Evolutionary conservation across 768 basidiomycete species (phyloP).

Genomic region (Suillus placidus): DNA sequence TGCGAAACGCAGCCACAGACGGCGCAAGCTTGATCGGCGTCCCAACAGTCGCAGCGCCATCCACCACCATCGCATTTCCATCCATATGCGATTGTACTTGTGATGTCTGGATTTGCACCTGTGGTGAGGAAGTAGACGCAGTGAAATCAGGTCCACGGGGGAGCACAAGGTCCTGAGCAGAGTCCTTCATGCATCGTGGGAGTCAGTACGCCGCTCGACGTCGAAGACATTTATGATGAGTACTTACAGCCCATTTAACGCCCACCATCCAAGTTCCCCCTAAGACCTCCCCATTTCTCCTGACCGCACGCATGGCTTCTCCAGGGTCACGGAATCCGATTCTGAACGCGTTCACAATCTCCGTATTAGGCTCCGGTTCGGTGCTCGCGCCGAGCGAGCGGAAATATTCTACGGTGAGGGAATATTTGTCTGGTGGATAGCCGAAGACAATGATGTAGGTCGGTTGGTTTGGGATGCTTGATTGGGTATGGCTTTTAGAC

Average conservation of each 20-base stretch:
- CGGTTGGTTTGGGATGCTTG: conserved; percentile 41
- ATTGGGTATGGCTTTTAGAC: conserved; percentile 26
- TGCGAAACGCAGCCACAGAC: conserved; percentile 71
- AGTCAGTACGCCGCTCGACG: conserved; percentile 1
- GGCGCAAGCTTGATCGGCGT: conserved; percentile 77
- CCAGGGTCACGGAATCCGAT: conserved; percentile 73
- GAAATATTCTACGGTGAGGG: conserved; percentile 72
- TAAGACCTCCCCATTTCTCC: conserved; percentile 82
- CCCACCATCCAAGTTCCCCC: conserved; percentile 82
- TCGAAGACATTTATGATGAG: neutral
- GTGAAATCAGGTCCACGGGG: conserved; percentile 27
- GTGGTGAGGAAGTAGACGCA: conserved; percentile 9
- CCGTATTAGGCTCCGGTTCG: conserved; percentile 65
- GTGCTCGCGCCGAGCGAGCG: conserved; percentile 71
- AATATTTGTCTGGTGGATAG: conserved; percentile 83
- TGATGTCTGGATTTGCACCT: conserved; percentile 14
- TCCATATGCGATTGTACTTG: conserved; percentile 13
- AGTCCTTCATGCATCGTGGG: conserved; percentile 47
- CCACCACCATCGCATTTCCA: conserved; percentile 48
- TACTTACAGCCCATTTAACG: conserved; percentile 80
- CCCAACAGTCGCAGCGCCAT: conserved; percentile 54
- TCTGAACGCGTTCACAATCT: conserved; percentile 79
- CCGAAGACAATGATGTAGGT: conserved; percentile 82
- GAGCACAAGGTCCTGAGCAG: conserved; percentile 47
- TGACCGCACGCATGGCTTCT: conserved; percentile 77